These are phyloP conservation scores for Lasiodiplodia gonubiensis DNA, from an alignment of 2,329 filamentous ascomycete species.

Conservation along the genomic window DNA sequence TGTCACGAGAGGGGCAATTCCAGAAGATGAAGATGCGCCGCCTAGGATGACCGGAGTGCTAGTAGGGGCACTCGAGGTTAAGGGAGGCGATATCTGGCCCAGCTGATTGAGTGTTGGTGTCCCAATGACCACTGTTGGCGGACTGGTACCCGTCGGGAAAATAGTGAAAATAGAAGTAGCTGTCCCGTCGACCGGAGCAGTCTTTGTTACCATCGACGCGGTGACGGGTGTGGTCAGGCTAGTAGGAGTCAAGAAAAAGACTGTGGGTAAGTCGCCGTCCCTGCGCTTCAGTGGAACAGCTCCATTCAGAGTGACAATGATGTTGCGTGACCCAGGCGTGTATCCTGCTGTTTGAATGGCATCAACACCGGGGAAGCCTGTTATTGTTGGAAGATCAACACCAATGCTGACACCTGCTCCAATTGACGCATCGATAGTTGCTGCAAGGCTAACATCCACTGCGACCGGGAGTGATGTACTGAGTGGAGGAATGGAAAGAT, in stretches of 20 bases:
- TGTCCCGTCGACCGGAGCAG: not conserved
- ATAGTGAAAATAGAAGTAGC: constrained; percentile 14
- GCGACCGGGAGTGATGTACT: not conserved
- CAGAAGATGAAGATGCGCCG: not conserved
- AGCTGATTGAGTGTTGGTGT: not conserved
- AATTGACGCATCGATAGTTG: constrained; percentile 5
- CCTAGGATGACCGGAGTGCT: not conserved
- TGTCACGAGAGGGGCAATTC: not conserved
- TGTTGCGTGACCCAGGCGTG: not conserved
- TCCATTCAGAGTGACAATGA: constrained; percentile 7
- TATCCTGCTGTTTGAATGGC: constrained; percentile 6
- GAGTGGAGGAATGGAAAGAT: not conserved
- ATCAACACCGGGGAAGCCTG: not conserved
- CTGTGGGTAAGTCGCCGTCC: not conserved
- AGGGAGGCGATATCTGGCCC: not conserved
- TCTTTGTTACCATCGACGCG: not conserved
- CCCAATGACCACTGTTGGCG: constrained; percentile 14
- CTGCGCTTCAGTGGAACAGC: not conserved
- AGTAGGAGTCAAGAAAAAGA: constrained; percentile 6
- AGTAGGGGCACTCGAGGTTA: not conserved
- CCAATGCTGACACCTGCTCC: not conserved
- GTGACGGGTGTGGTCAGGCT: not conserved
- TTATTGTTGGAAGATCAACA: not conserved
- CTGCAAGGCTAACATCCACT: not conserved
- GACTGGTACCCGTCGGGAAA: not conserved